Evolutionary conservation across 352 stramenopile genomes (phyloP).

Genomic region (Pythium diclinum): DNA sequence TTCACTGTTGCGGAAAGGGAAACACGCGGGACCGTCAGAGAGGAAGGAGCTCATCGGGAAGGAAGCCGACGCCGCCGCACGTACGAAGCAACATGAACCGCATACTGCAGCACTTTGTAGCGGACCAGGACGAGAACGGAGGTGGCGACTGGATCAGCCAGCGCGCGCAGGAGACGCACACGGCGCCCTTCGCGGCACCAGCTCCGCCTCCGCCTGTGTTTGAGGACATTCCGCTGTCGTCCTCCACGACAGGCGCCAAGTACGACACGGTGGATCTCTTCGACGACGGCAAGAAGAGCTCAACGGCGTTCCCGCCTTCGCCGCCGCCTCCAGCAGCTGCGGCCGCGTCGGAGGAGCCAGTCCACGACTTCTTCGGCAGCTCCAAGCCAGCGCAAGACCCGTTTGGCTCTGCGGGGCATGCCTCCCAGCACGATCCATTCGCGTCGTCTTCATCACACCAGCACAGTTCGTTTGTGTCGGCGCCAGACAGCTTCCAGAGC

Average conservation of each 20-base stretch:
- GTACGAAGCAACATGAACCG: slow-evolving; percentile 41
- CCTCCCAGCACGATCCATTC: slow-evolving; percentile 1
- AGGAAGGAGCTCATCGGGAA: background rate
- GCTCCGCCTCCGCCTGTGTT: slow-evolving; percentile 13
- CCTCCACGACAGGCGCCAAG: slow-evolving; percentile 21
- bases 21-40: background rate
- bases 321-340: background rate
- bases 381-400: background rate
- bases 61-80: background rate
- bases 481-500: background rate
- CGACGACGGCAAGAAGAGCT: slow-evolving; percentile 15
- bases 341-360: background rate
- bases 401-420: background rate
- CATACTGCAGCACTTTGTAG: slow-evolving; percentile 61
- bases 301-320: background rate
- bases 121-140: slow-evolving; percentile 12
- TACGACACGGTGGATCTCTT: slow-evolving; percentile 34
- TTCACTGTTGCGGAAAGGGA: background rate
- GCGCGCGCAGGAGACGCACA: slow-evolving; percentile 18
- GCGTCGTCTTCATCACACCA: slow-evolving; percentile 9
- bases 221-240: slow-evolving; percentile 37
- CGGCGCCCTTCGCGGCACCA: slow-evolving; percentile 1
- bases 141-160: slow-evolving; percentile 24
- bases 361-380: slow-evolving; percentile 14
- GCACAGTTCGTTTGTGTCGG: background rate